Conservation (phyloP, 129 eudicot genomes). For the Lactuca saligna region DNA sequence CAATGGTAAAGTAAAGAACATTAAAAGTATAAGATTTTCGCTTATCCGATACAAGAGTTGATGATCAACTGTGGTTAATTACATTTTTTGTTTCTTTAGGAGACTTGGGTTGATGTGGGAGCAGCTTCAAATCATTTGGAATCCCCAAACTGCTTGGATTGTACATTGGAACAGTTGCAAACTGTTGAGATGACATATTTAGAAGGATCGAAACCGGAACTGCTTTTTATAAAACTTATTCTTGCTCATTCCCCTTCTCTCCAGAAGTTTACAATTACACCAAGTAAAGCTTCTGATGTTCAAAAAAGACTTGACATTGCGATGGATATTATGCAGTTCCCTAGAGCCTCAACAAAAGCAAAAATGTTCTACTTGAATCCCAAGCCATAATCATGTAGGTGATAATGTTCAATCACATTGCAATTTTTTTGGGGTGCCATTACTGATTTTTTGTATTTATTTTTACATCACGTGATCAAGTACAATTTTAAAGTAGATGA, state of each 20-base stretch:
- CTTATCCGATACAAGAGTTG: neutral
- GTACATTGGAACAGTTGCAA: too few relatives aligned
- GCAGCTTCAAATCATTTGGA: constrained; percentile 7
- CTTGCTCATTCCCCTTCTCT: constrained; percentile 30
- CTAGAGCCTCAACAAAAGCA: neutral
- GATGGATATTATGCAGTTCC: constrained; percentile 5
- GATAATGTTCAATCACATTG: neutral
- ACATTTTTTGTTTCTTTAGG: neutral
- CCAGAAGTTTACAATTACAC: neutral
- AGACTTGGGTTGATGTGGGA: constrained; percentile 2
- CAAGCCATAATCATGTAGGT: neutral
- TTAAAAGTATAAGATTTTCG: neutral
- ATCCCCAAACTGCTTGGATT: neutral
- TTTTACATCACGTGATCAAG: too few relatives aligned
- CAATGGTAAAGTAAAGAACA: neutral
- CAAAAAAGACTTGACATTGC: constrained; percentile 8
- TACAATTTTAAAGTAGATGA: too few relatives aligned
- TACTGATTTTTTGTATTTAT: too few relatives aligned
- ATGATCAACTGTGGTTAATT: neutral
- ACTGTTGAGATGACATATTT: too few relatives aligned
- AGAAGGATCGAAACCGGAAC: too few relatives aligned
- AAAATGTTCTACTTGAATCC: constrained; percentile 19
- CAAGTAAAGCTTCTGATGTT: neutral
- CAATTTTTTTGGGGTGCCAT: too few relatives aligned
- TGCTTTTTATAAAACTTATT: constrained; percentile 7